Base-by-base conservation (phyloP, 352 stramenopile genomes). In the Phytophthora megakarya region DNA sequence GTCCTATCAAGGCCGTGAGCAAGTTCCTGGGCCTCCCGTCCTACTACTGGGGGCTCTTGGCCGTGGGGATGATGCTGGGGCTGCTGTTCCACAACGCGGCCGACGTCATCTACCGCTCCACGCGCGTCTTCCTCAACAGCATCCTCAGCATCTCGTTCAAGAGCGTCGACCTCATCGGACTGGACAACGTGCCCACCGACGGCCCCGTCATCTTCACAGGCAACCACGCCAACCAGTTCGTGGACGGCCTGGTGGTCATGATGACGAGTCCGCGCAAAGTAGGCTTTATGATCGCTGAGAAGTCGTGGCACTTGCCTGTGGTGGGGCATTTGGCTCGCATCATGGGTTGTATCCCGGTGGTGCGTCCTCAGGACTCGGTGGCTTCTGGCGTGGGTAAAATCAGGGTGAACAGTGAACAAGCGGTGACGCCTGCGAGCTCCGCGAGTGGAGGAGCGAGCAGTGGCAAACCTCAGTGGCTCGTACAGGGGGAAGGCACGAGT, bases 151-250 rank as follows among this genome's bases (percentile, higher is more conserved):
- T 99, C 54, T 99, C 98, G 56, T 99, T 99, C 73, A 97, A 97
- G 61, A 95, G 97, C 56, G 94, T 99, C 49, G 95, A 99, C 72
- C 83, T 99, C 18, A 88, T 99, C 39, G 97, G 97, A 0, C 72
- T 91, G 42, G 88, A 99, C 67, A 99, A 99, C 71, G 97, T 99
- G 30, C 97, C 97, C 0, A 77, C 76, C 23, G 93, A 98, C 55
- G 97, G 97, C 0, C 97, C 97, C 3, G 93, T 98, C 4, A 99
- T 99, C 69, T 98, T 99, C 73, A 97, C 92, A 16, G 96, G 87
- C 18, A 99, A 99, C 79, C 97, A 99, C 80, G 92, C 96, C 25
- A 99, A 99, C 78, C 97, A 99, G 76, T 99, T 99, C 67, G 96
- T 99, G 33, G 97, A 99, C 73, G 96, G 86, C 4, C 78, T 99